These are phyloP conservation scores for Strobilomyces confusus DNA, from an alignment of 768 basidiomycete genomes.

Conservation along the genomic window DNA sequence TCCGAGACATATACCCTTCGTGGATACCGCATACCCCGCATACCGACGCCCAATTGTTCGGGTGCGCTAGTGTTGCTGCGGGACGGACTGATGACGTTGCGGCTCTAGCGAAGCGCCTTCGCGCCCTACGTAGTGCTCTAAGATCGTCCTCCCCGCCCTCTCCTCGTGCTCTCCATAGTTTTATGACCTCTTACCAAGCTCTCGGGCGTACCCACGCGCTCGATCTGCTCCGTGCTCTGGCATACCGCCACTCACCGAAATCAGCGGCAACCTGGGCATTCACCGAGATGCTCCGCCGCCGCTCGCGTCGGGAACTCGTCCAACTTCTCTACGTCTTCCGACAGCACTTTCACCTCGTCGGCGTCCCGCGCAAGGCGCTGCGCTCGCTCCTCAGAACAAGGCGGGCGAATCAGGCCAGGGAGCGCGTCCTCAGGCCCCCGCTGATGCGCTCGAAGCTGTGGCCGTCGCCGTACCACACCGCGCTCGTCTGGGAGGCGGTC, in stretches of 20 bases:
- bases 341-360: conserved; percentile 48
- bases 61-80: neutral
- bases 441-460: conserved; percentile 24
- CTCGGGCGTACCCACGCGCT: conserved; percentile 19
- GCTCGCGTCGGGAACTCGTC: conserved; percentile 12
- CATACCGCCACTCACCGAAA: conserved; percentile 23
- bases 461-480: conserved; percentile 32
- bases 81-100: conserved; percentile 4
- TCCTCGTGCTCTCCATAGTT: conserved; percentile 14
- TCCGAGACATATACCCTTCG: conserved; percentile 11
- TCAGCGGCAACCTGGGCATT: conserved; percentile 26
- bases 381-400: conserved; percentile 12
- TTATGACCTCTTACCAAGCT: conserved; percentile 21
- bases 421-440: neutral
- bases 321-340: conserved; percentile 41
- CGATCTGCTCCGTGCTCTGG: conserved; percentile 17
- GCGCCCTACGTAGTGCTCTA: conserved; percentile 24
- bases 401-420: conserved; percentile 4
- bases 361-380: conserved; percentile 42
- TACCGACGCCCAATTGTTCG: neutral
- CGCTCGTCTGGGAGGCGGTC: conserved; percentile 34
- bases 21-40: conserved; percentile 7
- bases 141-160: conserved; percentile 21
- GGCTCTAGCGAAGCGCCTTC: conserved; percentile 18
- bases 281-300: conserved; percentile 29